Conservation (phyloP, 805 yeast species). For the Saturnispora serradocipensis region DNA sequence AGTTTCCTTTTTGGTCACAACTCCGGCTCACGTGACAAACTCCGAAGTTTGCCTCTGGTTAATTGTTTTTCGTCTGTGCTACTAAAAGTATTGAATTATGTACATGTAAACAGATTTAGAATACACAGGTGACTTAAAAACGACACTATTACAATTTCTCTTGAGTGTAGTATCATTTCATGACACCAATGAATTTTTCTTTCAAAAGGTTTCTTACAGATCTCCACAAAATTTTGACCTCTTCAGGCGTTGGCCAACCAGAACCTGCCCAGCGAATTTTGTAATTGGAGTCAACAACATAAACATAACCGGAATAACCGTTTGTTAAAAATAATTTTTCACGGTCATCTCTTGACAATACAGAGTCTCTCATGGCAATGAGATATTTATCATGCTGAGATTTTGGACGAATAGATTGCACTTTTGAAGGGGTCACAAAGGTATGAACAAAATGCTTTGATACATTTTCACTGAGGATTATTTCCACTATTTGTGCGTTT, state of each 20-base stretch:
- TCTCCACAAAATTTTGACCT: constrained; percentile 54
- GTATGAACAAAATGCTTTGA: constrained; percentile 58
- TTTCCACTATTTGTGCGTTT: constrained; percentile 61
- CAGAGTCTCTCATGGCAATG: constrained; percentile 47
- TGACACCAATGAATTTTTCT: constrained; percentile 27
- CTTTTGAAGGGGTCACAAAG: constrained; percentile 37
- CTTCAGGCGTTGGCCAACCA: constrained; percentile 69
- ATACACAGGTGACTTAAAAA: too few species aligned
- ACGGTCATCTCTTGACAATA: constrained; percentile 47
- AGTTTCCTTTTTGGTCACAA: neutral
- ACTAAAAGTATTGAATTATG: neutral
- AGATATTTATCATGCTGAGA: constrained; percentile 44
- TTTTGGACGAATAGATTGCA: constrained; percentile 19
- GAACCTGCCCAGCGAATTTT: constrained; percentile 88
- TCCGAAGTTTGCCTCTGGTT: neutral
- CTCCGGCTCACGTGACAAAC: neutral
- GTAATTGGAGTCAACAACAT: constrained; percentile 64
- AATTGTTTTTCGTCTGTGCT: neutral
- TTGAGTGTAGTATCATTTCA: neutral
- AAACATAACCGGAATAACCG: constrained; percentile 73
- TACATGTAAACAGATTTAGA: neutral
- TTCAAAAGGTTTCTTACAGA: constrained; percentile 50
- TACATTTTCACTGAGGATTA: constrained; percentile 66
- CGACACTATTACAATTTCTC: neutral
- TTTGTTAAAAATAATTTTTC: constrained; percentile 59